Percentiles rank a stretch among this genome's conserved stretches.
phyloP scores from a whole-genome alignment of 1,284 basidiomycete species.

The Malassezia psittaci region DNA sequence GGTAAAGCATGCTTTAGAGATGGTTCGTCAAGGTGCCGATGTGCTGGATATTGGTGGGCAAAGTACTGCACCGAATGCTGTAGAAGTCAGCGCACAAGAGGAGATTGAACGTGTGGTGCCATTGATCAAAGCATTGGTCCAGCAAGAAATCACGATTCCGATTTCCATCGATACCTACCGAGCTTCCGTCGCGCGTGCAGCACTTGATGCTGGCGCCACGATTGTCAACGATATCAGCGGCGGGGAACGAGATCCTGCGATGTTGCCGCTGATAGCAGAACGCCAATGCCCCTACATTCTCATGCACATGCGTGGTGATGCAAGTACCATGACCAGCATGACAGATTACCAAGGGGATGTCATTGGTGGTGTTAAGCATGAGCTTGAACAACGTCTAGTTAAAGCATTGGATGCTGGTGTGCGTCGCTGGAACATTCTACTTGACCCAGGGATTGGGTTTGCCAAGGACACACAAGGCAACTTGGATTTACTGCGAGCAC shows the following conservation, averaged over 20 bases:
- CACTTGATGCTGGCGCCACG: slow-evolving; percentile 72
- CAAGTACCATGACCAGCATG: slow-evolving; percentile 50
- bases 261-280: slow-evolving; percentile 56
- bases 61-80: slow-evolving; percentile 52
- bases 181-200: slow-evolving; percentile 64
- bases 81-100: slow-evolving; percentile 52
- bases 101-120: slow-evolving; percentile 62
- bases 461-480: slow-evolving; percentile 76
- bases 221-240: slow-evolving; percentile 91
- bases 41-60: slow-evolving; percentile 91
- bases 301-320: slow-evolving; percentile 86
- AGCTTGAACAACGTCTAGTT: slow-evolving; percentile 64
- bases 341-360: slow-evolving; percentile 62
- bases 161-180: slow-evolving; percentile 92
- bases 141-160: slow-evolving; percentile 50
- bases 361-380: slow-evolving; percentile 61
- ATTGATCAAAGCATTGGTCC: slow-evolving; percentile 45
- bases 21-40: slow-evolving; percentile 51
- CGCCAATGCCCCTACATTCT: slow-evolving; percentile 62
- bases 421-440: slow-evolving; percentile 76
- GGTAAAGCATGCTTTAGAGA: slow-evolving; percentile 20
- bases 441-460: slow-evolving; percentile 91
- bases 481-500: slow-evolving; percentile 52
- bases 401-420: slow-evolving; percentile 67
- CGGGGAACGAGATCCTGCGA: slow-evolving; percentile 54